Evolutionary conservation across 2,329 filamentous ascomycete species (phyloP), one percentile per base, ranked within the genome.

Genomic region (Aspergillus sp.): DNA sequence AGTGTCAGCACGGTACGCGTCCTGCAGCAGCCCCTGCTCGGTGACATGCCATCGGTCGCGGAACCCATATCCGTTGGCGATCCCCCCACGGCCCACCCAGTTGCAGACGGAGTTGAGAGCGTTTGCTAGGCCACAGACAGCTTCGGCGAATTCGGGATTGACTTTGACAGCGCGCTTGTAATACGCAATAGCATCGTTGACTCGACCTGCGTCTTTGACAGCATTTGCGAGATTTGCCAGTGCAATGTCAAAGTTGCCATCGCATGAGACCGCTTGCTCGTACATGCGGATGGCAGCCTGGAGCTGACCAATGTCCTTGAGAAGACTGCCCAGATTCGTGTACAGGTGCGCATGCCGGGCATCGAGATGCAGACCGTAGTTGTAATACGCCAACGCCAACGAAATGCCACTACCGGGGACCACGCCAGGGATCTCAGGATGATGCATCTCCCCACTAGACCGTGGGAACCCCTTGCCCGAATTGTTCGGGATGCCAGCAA

Each of bases 81-180:
- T 87, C 1, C 94, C 94, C 55, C 94, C 94, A 57, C 94, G 85
- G 26, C 90, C 90, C 63, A 83, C 82, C 94, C 94, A 99, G 65
- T 93, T 89, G 68, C 94, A 99, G 5, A 99, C 92, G 6, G 94
- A 97, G 67, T 96, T 97, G 47, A 99, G 77, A 1, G 94, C 93
- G 53, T 95, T 97, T 1, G 91, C 92, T 48, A 99, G 80, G 7
- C 94, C 94, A 70, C 94, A 99, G 0, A 99, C 93, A 6, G 94
- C 94, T 73, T 99, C 94, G 1, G 94, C 90, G 73, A 99, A 99
- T 32, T 95, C 88, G 0, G 94, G 93, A 61, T 94, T 99, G n/a
- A 92, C 85, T 32, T 82, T 81, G 9, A 99, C 93, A 36, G 94
- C 94, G 58, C 92, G 84, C 64, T 85, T 89, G 75, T 99, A 99